Conservation (phyloP, 352 stramenopile species). For the Globisporangium canariense region DNA sequence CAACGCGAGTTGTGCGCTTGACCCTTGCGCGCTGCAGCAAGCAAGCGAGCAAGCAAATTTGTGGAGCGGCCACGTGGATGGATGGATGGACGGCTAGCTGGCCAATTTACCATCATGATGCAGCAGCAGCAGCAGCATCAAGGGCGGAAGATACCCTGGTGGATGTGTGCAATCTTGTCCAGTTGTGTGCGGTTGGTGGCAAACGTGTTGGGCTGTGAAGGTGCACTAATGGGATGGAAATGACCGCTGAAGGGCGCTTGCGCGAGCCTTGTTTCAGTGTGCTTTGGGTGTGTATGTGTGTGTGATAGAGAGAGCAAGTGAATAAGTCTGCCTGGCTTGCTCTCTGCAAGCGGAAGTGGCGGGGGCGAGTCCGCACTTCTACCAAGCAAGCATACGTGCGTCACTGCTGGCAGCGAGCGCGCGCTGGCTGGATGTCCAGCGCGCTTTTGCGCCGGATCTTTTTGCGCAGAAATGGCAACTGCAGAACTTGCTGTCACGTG, state of each 20-base stretch:
- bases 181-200: background rate
- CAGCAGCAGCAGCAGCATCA: background rate
- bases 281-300: background rate
- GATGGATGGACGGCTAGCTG: background rate
- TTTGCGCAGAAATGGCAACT: constrained; percentile 7
- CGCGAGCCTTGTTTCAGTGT: background rate
- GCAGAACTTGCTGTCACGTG: constrained; percentile 6
- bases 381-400: background rate
- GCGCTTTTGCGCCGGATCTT: constrained; percentile 5
- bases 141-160: constrained; percentile 9
- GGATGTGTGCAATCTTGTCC: constrained; percentile 8
- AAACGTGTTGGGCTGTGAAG: background rate
- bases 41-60: background rate
- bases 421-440: constrained; percentile 3
- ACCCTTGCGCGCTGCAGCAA: background rate
- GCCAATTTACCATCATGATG: background rate
- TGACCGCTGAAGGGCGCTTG: too few relatives aligned
- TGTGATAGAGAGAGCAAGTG: background rate
- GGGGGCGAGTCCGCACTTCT: constrained; percentile 6
- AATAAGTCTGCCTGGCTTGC: background rate
- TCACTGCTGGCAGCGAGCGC: background rate
- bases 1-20: background rate
- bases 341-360: constrained; percentile 7
- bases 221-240: background rate
- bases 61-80: background rate